phyloP scores from a whole-genome alignment of 1,139 yeast species.

The Lodderomyces metapsilosis region DNA sequence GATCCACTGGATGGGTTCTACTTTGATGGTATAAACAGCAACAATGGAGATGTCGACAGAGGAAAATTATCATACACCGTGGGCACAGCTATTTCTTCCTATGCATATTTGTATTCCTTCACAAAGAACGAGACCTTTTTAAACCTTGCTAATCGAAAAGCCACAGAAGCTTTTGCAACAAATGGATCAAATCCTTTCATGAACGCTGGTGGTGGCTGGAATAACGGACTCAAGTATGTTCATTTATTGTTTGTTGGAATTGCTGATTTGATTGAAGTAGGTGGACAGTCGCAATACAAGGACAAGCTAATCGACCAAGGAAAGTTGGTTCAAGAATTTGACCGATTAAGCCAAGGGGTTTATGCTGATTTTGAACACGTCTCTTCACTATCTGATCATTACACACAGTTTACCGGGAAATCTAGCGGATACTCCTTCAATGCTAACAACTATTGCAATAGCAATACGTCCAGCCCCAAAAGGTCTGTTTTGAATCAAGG shows the following conservation, averaged over 20 bases:
- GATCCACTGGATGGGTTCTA: conserved; percentile 26
- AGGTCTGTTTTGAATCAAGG: conserved; percentile 23
- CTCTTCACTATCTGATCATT: conserved; percentile 13
- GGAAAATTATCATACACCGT: conserved; percentile 40
- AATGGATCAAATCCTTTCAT: conserved; percentile 18
- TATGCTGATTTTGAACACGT: conserved; percentile 16
- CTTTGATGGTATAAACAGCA: conserved; percentile 23
- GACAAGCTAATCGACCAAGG: conserved; percentile 24
- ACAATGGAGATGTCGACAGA: conserved; percentile 16
- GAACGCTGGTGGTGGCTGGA: conserved; percentile 28
- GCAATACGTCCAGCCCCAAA: conserved; percentile 12
- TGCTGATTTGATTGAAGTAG: conserved; percentile 20
- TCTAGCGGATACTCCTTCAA: conserved; percentile 5
- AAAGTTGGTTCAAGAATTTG: conserved; percentile 19
- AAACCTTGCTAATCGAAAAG: conserved; percentile 9
- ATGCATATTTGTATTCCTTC: conserved; percentile 24
- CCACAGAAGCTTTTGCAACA: conserved; percentile 8
- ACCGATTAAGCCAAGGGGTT: conserved; percentile 18
- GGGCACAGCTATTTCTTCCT: conserved; percentile 33
- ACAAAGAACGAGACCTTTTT: conserved; percentile 19
- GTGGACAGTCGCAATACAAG: conserved; percentile 13
- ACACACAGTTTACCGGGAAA: conserved; percentile 9
- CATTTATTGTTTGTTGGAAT: conserved; percentile 27
- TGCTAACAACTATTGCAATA: conserved; percentile 17
- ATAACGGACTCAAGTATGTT: conserved; percentile 23